These are phyloP conservation scores for Mortierella sp. DNA, from an alignment of 371 early-diverging fungal species.

Conservation along the genomic window DNA sequence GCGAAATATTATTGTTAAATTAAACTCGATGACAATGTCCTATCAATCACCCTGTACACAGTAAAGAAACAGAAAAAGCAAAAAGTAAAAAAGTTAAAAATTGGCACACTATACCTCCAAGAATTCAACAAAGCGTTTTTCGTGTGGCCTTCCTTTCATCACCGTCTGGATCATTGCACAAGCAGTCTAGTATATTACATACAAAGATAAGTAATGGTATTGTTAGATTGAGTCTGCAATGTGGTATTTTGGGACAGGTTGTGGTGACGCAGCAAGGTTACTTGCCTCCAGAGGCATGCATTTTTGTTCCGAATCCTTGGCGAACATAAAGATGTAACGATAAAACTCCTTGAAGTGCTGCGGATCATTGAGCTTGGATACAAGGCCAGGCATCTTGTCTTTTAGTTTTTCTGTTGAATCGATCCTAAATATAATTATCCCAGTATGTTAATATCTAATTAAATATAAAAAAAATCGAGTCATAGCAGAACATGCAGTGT, in stretches of 20 bases:
- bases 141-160: constrained; percentile 62
- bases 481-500: not conserved
- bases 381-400: constrained; percentile 60
- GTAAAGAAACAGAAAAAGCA: not conserved
- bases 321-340: constrained; percentile 76
- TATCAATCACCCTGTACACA: not conserved
- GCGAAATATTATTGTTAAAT: no score
- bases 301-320: constrained; percentile 76
- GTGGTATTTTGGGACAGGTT: no score
- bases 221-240: not conserved
- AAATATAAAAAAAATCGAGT: not conserved
- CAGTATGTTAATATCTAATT: not conserved
- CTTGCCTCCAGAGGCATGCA: constrained; percentile 76
- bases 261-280: not conserved
- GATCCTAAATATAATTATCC: constrained; percentile 53
- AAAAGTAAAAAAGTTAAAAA: not conserved
- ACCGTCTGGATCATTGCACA: constrained; percentile 69
- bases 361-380: constrained; percentile 59
- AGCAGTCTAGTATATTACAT: constrained; percentile 60
- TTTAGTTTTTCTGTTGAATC: constrained; percentile 68
- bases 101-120: constrained; percentile 53
- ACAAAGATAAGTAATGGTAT: not conserved
- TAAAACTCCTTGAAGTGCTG: constrained; percentile 73
- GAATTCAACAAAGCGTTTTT: constrained; percentile 66
- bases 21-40: no score